Evolutionary conservation across 2,329 filamentous ascomycete genomes (phyloP), one percentile per base, ranked within the genome.

Genomic region (Pochonia chlamydosporia): DNA sequence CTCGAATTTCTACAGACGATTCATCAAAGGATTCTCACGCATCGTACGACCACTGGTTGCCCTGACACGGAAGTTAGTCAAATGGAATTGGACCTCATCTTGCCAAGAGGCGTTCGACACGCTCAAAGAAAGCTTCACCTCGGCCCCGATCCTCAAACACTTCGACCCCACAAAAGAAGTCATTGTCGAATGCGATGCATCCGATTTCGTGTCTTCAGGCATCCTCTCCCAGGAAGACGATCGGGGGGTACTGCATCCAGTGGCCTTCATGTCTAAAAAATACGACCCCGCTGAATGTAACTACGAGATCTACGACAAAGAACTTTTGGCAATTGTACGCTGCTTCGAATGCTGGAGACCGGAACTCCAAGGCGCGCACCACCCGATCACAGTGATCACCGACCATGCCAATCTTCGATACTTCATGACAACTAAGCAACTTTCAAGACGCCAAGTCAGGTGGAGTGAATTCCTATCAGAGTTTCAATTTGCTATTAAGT

Each of bases 221-320:
- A 28, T 28, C 13, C 26, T 28, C 26, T 43, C 40, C 11, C 40
- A 43, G 21, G 8, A 8, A 9, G 40, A 43, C 20, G 40, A 43
- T 16, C 14, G 14, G 7, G 40, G 40, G 11, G 24, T 26, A 13
- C 23, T 43, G 40, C 14, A 30, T 11, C 40, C 40, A 14, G 40
- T 43, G 10, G 40, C 40, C 7, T 43, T 21, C 9, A 16, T 43
- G 13, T 43, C 40, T 13, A 26, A 28, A n/a, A 43, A 43, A 13
- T 30, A 28, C 11, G 21, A 8, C 28, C 24, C 40, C 26, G 26
- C 23, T 6, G 40, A 43, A 20, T 43, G 25, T 18, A 43, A 43
- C 16, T 43, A 43, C 26, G 40, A 43, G 21, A 43, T 43, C 25
- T 43, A 43, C 25, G 25, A 43, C 40, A 43, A 43, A 20, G 40